Evolutionary conservation across 106 monocot genomes (phyloP), one percentile per base, ranked within the genome.

Genomic region (Narthecium ossifragum): DNA sequence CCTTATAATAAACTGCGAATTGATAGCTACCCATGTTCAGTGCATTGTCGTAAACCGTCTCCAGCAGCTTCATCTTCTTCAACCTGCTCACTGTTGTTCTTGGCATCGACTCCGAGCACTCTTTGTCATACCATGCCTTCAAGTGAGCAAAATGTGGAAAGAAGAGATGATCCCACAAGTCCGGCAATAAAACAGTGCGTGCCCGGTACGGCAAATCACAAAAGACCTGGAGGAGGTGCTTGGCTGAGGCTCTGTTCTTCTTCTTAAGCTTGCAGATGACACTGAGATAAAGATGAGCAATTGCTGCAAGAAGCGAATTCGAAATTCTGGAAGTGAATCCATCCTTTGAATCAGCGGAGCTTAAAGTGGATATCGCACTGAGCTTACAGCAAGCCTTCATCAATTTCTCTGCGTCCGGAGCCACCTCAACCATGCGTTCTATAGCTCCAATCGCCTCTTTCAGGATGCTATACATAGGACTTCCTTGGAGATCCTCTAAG

Each of bases 231-330:
- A 88, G 61, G 8, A 79, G 46, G 66, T 88, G 76, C 37, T 58
- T 68, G 8, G 70, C 88, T 11, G 83, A 70, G 17, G 46, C 53
- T 31, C 26, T 76, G 24, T 73, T 69, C 48, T 79, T 70, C 49
- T 61, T 80, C 51, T 73, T 75, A 60, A 76, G 49, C 73, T 67
- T 71, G 26, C 64, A 83, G 2, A 88, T 39, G 26, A 71, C 31
- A 20, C 76, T 48, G 29, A 88, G 79, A 66, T 83, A 88, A 17
- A 88, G 66, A 68, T 83, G 69, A 0, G 73, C 76, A 41, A 73
- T 76, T 8, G 88, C 76, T 10, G 68, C 59, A 4, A 80, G 68
- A 48, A 45, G 34, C 22, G 60, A 71, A 70, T 70, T 70, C 1
- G 63, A 57, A 47, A 70, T 63, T 26, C 73, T 81, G 36, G 3